Conservation (phyloP, 352 stramenopile species). For the Chrysophaeum taylorii region DNA sequence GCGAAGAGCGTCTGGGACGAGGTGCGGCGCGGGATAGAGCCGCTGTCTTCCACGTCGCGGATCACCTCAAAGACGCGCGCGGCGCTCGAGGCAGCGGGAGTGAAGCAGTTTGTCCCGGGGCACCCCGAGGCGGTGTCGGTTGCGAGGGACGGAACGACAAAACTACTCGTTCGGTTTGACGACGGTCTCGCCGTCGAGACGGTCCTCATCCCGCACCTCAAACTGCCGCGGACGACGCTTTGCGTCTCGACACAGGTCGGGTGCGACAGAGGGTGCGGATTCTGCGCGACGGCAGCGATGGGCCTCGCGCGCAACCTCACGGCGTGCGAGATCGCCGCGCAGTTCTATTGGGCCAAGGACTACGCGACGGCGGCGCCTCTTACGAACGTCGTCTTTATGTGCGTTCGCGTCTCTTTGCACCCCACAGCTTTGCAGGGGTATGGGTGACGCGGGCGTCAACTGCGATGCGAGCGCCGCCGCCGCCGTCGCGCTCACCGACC, state of each 20-base stretch:
- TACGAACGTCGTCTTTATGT: constrained; percentile 68
- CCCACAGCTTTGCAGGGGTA: too few species aligned
- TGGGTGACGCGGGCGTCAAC: constrained; percentile 66
- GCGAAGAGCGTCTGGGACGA: constrained; percentile 49
- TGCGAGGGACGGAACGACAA: constrained; percentile 49
- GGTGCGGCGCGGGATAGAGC: constrained; percentile 44
- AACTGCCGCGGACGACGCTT: constrained; percentile 39
- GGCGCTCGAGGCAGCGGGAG: constrained; percentile 18
- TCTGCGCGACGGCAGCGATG: constrained; percentile 59
- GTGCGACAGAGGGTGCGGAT: constrained; percentile 49
- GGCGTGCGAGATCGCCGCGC: constrained; percentile 60
- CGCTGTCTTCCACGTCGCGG: constrained; percentile 25
- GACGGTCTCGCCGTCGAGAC: constrained; percentile 56
- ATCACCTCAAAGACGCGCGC: constrained; percentile 22
- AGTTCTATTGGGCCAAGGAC: constrained; percentile 68
- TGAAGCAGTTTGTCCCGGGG: constrained; percentile 27
- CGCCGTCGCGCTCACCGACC: constrained; percentile 39
- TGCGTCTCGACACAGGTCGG: constrained; percentile 46
- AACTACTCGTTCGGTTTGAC: constrained; percentile 49
- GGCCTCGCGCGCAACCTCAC: constrained; percentile 45
- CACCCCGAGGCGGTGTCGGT: constrained; percentile 27
- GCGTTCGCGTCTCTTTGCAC: too few species aligned
- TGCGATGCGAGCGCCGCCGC: too few species aligned
- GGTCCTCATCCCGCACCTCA: constrained; percentile 56
- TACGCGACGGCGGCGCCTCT: constrained; percentile 17